Evolutionary conservation across 1,284 basidiomycete species (phyloP).

Genomic region (Sporisorium graminicola): DNA sequence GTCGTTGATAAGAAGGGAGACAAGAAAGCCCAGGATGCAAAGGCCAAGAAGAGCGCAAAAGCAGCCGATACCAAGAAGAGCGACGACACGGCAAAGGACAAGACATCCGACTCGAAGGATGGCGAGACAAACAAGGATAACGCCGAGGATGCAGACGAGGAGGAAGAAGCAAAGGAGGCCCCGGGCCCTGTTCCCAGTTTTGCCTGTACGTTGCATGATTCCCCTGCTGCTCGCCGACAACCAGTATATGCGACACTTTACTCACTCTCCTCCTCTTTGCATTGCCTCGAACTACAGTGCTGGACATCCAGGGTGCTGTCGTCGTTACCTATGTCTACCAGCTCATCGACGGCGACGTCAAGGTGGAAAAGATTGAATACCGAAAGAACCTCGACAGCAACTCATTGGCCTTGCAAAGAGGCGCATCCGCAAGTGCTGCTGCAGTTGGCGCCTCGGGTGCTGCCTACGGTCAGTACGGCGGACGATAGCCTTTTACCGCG

Average conservation of each 20-base stretch:
- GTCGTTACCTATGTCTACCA: conserved; percentile 69
- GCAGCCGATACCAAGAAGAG: conserved; percentile 26
- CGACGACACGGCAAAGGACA: conserved; percentile 29
- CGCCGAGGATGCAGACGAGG: conserved; percentile 14
- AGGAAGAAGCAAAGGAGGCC: conserved; percentile 46
- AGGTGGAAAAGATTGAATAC: conserved; percentile 69
- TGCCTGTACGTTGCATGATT: conserved; percentile 18
- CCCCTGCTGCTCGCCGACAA: background rate
- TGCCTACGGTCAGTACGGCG: conserved; percentile 35
- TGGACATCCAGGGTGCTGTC: conserved; percentile 67
- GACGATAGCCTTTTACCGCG: conserved; percentile 14
- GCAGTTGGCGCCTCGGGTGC: conserved; percentile 24
- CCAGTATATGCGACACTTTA: background rate
- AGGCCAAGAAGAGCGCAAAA: conserved; percentile 27
- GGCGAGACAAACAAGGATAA: conserved; percentile 15
- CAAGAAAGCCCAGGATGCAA: conserved; percentile 28
- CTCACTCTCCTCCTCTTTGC: background rate
- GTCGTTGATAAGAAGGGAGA: conserved; percentile 25
- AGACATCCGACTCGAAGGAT: conserved; percentile 25
- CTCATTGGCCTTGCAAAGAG: conserved; percentile 37
- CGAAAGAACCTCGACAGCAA: conserved; percentile 57
- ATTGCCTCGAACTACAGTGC: conserved; percentile 14
- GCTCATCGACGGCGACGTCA: conserved; percentile 67
- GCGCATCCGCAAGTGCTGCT: conserved; percentile 19
- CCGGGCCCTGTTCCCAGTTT: conserved; percentile 57